phyloP scores from a whole-genome alignment of 2,329 filamentous ascomycete species.

The Beauveria medogensis region DNA sequence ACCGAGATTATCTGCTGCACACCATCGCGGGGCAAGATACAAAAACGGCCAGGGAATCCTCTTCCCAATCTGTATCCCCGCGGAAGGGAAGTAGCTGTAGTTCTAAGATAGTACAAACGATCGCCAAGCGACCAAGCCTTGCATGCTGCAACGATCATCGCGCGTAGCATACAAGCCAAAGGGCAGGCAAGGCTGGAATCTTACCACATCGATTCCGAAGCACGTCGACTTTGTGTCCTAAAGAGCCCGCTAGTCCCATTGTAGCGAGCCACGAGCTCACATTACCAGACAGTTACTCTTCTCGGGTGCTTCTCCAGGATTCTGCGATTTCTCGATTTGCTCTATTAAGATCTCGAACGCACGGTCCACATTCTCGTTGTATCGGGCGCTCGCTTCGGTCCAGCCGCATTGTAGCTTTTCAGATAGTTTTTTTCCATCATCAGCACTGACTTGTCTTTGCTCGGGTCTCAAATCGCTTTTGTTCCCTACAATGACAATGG shows the following conservation, averaged over 20 bases:
- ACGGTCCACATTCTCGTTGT: constrained; percentile 87
- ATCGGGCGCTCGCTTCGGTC: constrained; percentile 89
- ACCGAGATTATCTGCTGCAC: not conserved
- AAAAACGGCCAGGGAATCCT: not conserved
- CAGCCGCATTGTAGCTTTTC: constrained; percentile 87
- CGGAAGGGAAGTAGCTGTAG: not conserved
- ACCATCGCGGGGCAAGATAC: not conserved
- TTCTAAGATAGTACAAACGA: not conserved
- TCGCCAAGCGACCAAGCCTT: not conserved
- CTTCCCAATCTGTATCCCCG: not conserved
- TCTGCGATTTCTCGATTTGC: constrained; percentile 91
- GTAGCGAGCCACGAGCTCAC: constrained; percentile 38
- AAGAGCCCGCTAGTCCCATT: not conserved
- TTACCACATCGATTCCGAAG: not conserved
- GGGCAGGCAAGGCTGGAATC: not conserved
- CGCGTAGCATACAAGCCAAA: not conserved
- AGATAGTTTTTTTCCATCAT: constrained; percentile 77
- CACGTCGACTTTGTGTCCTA: not conserved
- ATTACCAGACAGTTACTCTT: constrained; percentile 79
- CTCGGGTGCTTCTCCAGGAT: constrained; percentile 73
- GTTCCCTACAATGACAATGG: constrained; percentile 92
- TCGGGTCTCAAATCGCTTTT: constrained; percentile 91
- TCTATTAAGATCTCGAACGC: constrained; percentile 91
- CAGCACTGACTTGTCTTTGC: constrained; percentile 80
- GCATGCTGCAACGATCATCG: not conserved